Evolutionary conservation across 2,329 filamentous ascomycete genomes (phyloP), one percentile per base, ranked within the genome.

Genomic region (Metarhizium rileyi): DNA sequence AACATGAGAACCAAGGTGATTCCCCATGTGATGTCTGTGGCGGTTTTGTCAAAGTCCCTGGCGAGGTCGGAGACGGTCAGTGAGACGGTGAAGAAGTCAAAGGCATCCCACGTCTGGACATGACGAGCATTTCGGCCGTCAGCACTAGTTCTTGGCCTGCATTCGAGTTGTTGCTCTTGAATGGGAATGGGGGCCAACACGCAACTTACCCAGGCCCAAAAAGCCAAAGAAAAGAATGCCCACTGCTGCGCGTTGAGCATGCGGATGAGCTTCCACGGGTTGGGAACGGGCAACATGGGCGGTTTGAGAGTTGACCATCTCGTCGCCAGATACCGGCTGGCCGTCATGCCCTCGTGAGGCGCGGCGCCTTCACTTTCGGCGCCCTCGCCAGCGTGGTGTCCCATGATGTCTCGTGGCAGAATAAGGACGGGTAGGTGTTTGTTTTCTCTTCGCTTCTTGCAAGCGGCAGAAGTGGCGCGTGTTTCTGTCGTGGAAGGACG

Each of bases 21-120:
- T 26, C 79, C 80, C 78, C 79, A 82, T 14, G 79, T 80, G 23
- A 84, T 80, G 54, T 81, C 76, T 4, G 76, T 73, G 49, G 76
- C 78, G 47, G 72, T 63, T 53, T 70, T 74, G 51, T 64, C 68
- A 56, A 84, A 84, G 1, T 69, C 66, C 48, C 74, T 64, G 33
- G 73, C 68, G 14, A 84, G 67, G 22, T 77, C 70, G 12, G 67
- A 73, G 16, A 81, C 69, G 0, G 78, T 81, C 42, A 84, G 67
- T 1, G 77, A 80, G 25, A 84, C 80, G 43, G 78, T 81, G 62
- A 83, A 81, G 67, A 83, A 84, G 62, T 85, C 81, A 55, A 83
- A 84, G 3, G 80, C 72, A 59, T 83, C 79, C 78, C 77, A 81
- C 1, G 75, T 75, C 77, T 80, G 26, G 20, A 4, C 3, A 47